phyloP scores from a whole-genome alignment of 202 grass and related monocot species.

The Hordeum pubiflorum region DNA sequence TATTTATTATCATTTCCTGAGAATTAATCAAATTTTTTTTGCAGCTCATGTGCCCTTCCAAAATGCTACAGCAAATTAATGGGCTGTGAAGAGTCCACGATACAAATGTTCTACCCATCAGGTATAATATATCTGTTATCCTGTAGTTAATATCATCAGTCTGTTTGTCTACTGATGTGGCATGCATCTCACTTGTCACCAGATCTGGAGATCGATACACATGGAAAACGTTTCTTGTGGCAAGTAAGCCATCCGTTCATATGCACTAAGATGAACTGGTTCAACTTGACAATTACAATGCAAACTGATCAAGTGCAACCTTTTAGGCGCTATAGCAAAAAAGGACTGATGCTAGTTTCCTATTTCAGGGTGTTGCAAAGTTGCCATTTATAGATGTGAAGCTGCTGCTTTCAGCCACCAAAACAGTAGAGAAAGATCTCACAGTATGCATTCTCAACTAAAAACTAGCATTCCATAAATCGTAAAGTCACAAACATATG shows the following conservation, averaged over 20 bases:
- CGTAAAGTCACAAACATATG: neutral
- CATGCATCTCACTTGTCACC: neutral
- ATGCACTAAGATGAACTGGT: neutral
- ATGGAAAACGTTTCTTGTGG: conserved; percentile 46
- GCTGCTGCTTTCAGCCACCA: conserved; percentile 30
- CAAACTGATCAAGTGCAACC: neutral
- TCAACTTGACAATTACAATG: neutral
- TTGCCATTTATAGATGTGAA: conserved; percentile 59
- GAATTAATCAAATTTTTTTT: neutral
- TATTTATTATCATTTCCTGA: neutral
- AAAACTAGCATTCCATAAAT: neutral
- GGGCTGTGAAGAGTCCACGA: conserved; percentile 21
- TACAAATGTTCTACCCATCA: conserved; percentile 42
- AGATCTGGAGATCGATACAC: conserved; percentile 49
- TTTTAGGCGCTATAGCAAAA: neutral
- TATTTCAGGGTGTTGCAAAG: conserved; percentile 28
- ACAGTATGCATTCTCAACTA: neutral
- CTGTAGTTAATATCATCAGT: neutral
- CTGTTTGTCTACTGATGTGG: neutral
- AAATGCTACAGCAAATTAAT: conserved; percentile 42
- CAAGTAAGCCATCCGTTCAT: conserved; percentile 25
- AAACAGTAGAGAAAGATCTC: conserved; percentile 29
- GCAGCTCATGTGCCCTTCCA: conserved; percentile 35
- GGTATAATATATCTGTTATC: conserved; percentile 20
- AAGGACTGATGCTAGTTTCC: neutral